These are phyloP conservation scores for Pichia nakasei DNA, from an alignment of 805 yeast species.

Conservation along the genomic window DNA sequence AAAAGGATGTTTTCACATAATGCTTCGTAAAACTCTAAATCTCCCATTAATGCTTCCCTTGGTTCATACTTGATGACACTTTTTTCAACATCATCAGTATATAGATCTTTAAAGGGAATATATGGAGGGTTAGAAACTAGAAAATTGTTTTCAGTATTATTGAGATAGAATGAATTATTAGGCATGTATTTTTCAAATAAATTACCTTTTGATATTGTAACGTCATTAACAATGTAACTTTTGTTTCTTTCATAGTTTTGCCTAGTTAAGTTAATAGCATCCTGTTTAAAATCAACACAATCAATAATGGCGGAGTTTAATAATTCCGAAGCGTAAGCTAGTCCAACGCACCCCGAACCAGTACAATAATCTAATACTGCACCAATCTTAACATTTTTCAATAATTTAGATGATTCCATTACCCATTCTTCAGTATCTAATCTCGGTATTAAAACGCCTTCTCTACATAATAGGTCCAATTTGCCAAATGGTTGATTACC, in stretches of 20 bases:
- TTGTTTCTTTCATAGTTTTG: constrained; percentile 30
- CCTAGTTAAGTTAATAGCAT: constrained; percentile 43
- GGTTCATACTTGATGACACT: constrained; percentile 78
- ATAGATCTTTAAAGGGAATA: constrained; percentile 43
- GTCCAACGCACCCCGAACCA: constrained; percentile 82
- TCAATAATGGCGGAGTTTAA: constrained; percentile 13
- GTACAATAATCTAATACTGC: constrained; percentile 61
- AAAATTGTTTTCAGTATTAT: constrained; percentile 32
- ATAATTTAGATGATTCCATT: constrained; percentile 28
- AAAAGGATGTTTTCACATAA: constrained; percentile 34
- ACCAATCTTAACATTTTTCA: constrained; percentile 2
- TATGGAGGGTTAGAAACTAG: constrained; percentile 91
- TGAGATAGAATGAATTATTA: not conserved
- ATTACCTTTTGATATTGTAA: constrained; percentile 5
- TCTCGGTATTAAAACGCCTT: constrained; percentile 76
- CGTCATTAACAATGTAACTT: not conserved
- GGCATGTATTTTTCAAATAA: constrained; percentile 5
- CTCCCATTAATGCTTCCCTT: constrained; percentile 66
- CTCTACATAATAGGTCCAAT: constrained; percentile 48
- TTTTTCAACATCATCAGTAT: constrained; percentile 37
- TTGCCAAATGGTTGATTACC: constrained; percentile 83
- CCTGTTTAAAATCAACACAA: constrained; percentile 50
- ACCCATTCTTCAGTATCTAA: constrained; percentile 97
- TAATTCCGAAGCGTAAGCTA: constrained; percentile 33
- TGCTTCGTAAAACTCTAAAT: constrained; percentile 57